Evolutionary conservation across 1,284 basidiomycete species (phyloP).

Genomic region (Ceratobasidium sp.): DNA sequence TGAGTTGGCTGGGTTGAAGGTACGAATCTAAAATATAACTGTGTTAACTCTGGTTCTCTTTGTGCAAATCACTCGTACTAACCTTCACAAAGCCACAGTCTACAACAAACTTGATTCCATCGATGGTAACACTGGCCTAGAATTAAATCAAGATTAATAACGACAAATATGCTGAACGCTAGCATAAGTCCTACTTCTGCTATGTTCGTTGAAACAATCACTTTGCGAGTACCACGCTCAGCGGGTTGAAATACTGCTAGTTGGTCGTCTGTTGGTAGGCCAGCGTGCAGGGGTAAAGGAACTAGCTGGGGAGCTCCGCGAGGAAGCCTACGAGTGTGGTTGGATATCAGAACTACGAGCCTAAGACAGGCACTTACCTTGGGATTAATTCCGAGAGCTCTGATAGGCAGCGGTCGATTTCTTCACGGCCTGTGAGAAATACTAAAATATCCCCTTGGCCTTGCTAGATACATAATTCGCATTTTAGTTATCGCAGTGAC

Average conservation of each 20-base stretch:
- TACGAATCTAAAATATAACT: constrained; percentile 68
- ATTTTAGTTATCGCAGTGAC: neutral
- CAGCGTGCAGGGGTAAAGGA: constrained; percentile 87
- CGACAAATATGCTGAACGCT: no score
- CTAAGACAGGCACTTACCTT: constrained; percentile 62
- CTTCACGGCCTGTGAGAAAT: constrained; percentile 96
- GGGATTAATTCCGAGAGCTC: constrained; percentile 81
- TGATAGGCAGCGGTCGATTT: constrained; percentile 90
- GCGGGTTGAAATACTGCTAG: constrained; percentile 82
- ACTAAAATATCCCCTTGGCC: constrained; percentile 90
- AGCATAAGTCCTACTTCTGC: constrained; percentile 73
- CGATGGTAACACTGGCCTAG: constrained; percentile 94
- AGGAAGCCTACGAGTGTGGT: constrained; percentile 68
- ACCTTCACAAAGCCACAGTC: constrained; percentile 97
- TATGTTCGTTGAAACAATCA: constrained; percentile 94
- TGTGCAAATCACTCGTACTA: constrained; percentile 44
- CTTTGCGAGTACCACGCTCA: constrained; percentile 81
- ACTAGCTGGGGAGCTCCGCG: constrained; percentile 67
- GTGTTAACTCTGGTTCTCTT: constrained; percentile 5
- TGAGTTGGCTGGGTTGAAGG: constrained; percentile 81
- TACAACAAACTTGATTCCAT: constrained; percentile 94
- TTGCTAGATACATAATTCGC: constrained; percentile 58
- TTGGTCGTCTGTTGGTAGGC: constrained; percentile 87
- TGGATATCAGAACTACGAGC: constrained; percentile 1
- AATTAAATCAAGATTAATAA: neutral